Conservation (phyloP, 305 asterid genomes). For the Stenogyne calaminthoides region DNA sequence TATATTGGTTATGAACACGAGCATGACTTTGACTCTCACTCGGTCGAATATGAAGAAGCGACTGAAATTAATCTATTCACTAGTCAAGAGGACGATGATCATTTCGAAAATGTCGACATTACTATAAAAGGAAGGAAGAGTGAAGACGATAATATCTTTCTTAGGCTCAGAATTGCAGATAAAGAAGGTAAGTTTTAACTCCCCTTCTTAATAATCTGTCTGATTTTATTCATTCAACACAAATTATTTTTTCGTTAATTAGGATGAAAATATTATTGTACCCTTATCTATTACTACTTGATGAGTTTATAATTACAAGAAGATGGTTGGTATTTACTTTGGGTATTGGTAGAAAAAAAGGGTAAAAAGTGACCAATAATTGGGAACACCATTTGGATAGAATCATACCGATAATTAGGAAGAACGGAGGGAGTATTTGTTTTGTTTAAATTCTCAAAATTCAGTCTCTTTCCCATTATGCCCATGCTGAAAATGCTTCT, state of each 20-base stretch:
- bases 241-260: background rate
- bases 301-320: background rate
- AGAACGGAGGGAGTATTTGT: background rate
- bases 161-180: constrained; percentile 81
- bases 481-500: constrained; percentile 10
- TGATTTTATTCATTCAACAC: background rate
- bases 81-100: constrained; percentile 62
- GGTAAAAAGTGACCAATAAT: background rate
- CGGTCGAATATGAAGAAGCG: constrained; percentile 43
- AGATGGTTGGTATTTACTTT: background rate
- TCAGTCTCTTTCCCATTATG: background rate
- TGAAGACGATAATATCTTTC: constrained; percentile 67
- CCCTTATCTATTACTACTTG: background rate
- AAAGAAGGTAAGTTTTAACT: constrained; percentile 62
- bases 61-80: constrained; percentile 53
- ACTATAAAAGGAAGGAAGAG: constrained; percentile 63
- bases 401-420: background rate
- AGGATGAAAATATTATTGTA: background rate
- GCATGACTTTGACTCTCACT: constrained; percentile 45
- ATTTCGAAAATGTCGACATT: constrained; percentile 52
- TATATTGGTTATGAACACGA: constrained; percentile 53
- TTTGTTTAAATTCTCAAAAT: background rate
- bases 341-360: background rate
- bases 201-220: background rate
- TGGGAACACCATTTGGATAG: background rate